Conservation (phyloP, 2,329 filamentous ascomycete species). For the Penicillium sp. region DNA sequence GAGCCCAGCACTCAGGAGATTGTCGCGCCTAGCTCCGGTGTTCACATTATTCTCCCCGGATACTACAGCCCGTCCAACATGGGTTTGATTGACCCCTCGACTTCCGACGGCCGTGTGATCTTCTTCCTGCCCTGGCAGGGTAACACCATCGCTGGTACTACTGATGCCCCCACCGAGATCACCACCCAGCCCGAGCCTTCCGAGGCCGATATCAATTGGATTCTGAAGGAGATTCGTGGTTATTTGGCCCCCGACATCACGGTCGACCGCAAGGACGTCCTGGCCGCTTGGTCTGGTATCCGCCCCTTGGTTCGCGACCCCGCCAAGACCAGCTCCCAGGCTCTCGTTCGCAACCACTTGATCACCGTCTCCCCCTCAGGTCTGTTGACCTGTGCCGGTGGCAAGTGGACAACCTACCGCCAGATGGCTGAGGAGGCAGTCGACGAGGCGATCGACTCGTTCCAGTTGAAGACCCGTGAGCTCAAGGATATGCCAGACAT, state of each 20-base stretch:
- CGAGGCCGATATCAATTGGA: constrained; percentile 87
- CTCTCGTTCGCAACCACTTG: constrained; percentile 84
- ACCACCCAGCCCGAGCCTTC: constrained; percentile 75
- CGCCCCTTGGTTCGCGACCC: constrained; percentile 85
- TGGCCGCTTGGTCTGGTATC: constrained; percentile 89
- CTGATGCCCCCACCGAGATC: constrained; percentile 77
- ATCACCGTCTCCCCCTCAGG: constrained; percentile 80
- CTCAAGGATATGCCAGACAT: constrained; percentile 68
- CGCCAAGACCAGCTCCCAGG: constrained; percentile 83
- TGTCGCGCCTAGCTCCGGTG: constrained; percentile 82
- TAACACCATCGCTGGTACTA: constrained; percentile 89
- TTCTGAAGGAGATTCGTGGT: constrained; percentile 79
- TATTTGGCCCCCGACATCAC: constrained; percentile 86
- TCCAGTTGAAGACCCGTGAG: constrained; percentile 65
- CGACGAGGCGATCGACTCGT: constrained; percentile 75
- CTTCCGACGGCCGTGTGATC: constrained; percentile 86
- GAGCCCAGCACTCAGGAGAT: constrained; percentile 75
- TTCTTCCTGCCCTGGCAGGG: constrained; percentile 95
- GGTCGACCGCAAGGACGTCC: constrained; percentile 82
- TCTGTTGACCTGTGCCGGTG: constrained; percentile 82
- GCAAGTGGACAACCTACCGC: constrained; percentile 92
- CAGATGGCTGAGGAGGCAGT: constrained; percentile 93
- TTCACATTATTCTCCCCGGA: constrained; percentile 84
- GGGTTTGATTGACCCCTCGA: constrained; percentile 85
- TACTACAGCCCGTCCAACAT: constrained; percentile 86